Evolutionary conservation across 108 stramenopile genomes (phyloP).

Genomic region (Skeletonema potamos): DNA sequence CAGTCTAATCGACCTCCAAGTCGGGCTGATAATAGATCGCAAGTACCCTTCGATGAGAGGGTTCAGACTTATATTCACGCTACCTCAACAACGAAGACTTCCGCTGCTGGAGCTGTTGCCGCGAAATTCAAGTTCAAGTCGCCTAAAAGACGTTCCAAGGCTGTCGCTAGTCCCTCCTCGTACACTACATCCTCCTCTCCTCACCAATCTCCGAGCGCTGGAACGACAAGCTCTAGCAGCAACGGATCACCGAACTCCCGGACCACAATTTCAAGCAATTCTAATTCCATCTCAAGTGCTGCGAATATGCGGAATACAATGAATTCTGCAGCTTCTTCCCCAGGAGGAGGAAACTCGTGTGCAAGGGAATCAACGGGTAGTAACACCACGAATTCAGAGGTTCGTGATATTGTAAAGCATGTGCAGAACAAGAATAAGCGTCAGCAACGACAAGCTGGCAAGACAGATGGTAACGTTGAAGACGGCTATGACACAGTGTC

Average conservation of each 20-base stretch:
- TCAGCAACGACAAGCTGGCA: neutral
- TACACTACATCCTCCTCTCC: neutral
- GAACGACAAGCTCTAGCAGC: neutral
- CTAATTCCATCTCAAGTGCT: slow-evolving; percentile 1
- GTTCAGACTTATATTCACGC: neutral
- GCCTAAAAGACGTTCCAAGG: neutral
- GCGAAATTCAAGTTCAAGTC: neutral
- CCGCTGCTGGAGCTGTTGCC: neutral
- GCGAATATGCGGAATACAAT: neutral
- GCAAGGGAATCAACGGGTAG: neutral
- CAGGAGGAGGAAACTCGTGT: neutral
- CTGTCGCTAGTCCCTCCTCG: neutral
- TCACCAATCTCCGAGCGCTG: neutral
- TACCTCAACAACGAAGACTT: neutral
- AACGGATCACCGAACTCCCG: neutral
- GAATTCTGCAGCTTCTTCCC: neutral
- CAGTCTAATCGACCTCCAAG: neutral
- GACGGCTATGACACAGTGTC: neutral
- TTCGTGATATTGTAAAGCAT: neutral
- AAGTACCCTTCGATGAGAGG: neutral
- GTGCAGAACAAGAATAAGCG: neutral
- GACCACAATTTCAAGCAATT: neutral
- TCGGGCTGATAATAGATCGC: neutral
- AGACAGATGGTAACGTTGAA: neutral
- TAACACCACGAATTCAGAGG: neutral